These are phyloP conservation scores for Acacia pycnantha DNA, from an alignment of 331 rosid genomes.

Conservation along the genomic window DNA sequence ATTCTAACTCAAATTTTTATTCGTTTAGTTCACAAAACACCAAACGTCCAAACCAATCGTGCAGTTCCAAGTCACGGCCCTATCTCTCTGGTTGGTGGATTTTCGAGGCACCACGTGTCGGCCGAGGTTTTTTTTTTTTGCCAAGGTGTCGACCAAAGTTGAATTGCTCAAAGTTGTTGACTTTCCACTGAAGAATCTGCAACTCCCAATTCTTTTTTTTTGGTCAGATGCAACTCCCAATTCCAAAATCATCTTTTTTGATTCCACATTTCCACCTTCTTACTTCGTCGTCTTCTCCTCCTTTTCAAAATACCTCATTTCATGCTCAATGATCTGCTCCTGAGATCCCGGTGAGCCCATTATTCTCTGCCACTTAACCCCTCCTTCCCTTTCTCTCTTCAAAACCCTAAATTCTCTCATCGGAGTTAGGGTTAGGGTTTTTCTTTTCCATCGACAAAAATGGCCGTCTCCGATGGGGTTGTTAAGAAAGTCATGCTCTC, in stretches of 20 bases:
- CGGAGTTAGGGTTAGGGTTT: not conserved
- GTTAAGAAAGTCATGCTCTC: conserved; percentile 17
- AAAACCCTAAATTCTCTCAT: not conserved
- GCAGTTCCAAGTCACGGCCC: not conserved
- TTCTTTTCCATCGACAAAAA: not conserved
- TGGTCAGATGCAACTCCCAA: not conserved
- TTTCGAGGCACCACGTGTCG: not conserved
- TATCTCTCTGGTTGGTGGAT: not conserved
- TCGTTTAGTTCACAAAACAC: not conserved
- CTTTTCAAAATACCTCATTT: not conserved
- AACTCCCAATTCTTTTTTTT: not conserved
- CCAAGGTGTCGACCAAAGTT: too few species aligned
- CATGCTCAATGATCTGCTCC: not conserved
- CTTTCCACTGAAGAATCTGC: not conserved
- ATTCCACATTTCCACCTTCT: too few species aligned
- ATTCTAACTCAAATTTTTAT: not conserved
- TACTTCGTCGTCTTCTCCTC: not conserved
- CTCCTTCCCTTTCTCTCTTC: not conserved
- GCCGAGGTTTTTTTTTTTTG: too few species aligned
- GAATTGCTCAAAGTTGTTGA: not conserved
- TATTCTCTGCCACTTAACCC: not conserved
- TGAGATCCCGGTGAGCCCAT: not conserved
- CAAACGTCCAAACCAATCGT: not conserved
- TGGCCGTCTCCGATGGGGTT: conserved; percentile 24
- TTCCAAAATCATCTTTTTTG: not conserved